A percentile compares a stretch with the other conserved stretches of the same genome.
These are phyloP conservation scores for Pedinophyceae sp. DNA, from an alignment of 139 green algal genomes.

Conservation along the genomic window DNA sequence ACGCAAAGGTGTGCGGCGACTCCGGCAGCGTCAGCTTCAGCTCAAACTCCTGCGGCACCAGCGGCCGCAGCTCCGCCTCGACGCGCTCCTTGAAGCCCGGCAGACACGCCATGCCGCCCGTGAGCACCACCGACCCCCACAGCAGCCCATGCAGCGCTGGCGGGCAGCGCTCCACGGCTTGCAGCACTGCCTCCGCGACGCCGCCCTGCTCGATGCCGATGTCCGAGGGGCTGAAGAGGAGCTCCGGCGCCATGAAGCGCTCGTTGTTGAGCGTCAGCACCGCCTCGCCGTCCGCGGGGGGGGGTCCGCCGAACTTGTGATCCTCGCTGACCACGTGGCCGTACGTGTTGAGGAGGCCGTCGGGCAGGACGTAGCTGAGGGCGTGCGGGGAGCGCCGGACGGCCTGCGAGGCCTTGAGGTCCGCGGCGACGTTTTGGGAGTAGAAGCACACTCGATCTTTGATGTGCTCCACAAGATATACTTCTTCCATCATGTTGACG, in stretches of 20 bases:
- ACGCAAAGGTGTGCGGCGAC: conserved; percentile 32
- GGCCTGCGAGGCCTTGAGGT: conserved; percentile 23
- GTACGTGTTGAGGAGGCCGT: conserved; percentile 67
- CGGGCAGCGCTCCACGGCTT: conserved; percentile 24
- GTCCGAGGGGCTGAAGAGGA: conserved; percentile 57
- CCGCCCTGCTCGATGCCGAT: conserved; percentile 22
- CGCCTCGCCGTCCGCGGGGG: conserved; percentile 20
- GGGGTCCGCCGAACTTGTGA: too few relatives aligned
- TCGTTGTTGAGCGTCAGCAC: conserved; percentile 82
- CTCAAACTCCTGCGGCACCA: conserved; percentile 49
- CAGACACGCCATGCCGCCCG: conserved; percentile 24
- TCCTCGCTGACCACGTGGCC: too few relatives aligned
- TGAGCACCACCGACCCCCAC: conserved; percentile 58
- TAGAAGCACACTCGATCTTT: conserved; percentile 88
- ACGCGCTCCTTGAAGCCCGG: conserved; percentile 44
- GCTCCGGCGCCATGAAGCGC: conserved; percentile 94
- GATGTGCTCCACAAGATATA: conserved; percentile 76
- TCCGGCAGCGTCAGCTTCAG: conserved; percentile 20
- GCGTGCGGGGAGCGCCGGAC: conserved; percentile 23
- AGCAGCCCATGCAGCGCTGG: conserved; percentile 52
- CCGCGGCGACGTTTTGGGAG: conserved; percentile 26
- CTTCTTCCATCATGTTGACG: conserved; percentile 93
- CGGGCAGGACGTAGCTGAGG: conserved; percentile 78
- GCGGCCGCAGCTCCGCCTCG: conserved; percentile 34
- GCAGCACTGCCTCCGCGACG: conserved; percentile 29